Conservation (phyloP, 805 yeast species). For the Phaffomyces antillensis region DNA sequence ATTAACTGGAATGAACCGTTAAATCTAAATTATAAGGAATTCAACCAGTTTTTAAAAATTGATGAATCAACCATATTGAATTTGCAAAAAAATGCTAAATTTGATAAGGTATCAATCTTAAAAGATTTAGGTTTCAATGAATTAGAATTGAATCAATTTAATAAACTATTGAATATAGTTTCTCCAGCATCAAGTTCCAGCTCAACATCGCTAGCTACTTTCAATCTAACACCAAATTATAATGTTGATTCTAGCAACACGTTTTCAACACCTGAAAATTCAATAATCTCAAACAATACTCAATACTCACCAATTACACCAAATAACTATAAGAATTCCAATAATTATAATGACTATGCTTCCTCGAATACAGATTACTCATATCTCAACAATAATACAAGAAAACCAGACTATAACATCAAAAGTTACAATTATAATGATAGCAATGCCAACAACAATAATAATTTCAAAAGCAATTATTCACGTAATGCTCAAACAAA, state of each 20-base stretch:
- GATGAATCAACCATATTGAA: neutral
- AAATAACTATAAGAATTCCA: neutral
- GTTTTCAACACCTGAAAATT: too few relatives aligned
- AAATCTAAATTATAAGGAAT: constrained; percentile 13
- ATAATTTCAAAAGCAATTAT: neutral
- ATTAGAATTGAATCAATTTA: neutral
- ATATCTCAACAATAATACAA: neutral
- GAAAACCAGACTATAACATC: neutral
- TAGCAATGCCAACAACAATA: neutral
- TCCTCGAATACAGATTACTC: neutral
- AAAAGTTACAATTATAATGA: neutral
- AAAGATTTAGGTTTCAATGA: constrained; percentile 6
- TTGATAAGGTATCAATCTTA: constrained; percentile 5
- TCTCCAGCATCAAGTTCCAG: constrained; percentile 7
- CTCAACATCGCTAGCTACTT: constrained; percentile 1
- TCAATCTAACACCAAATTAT: constrained; percentile 25
- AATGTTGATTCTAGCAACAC: neutral
- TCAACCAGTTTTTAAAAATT: constrained; percentile 6
- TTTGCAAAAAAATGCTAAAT: neutral
- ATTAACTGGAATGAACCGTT: constrained; percentile 30
- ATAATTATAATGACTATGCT: neutral
- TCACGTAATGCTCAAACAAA: neutral
- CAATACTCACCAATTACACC: too few relatives aligned
- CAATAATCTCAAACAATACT: too few relatives aligned
- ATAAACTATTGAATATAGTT: constrained; percentile 4